phyloP scores from a whole-genome alignment of 2,329 filamentous ascomycete species.

The Aureobasidium leucospermi region DNA sequence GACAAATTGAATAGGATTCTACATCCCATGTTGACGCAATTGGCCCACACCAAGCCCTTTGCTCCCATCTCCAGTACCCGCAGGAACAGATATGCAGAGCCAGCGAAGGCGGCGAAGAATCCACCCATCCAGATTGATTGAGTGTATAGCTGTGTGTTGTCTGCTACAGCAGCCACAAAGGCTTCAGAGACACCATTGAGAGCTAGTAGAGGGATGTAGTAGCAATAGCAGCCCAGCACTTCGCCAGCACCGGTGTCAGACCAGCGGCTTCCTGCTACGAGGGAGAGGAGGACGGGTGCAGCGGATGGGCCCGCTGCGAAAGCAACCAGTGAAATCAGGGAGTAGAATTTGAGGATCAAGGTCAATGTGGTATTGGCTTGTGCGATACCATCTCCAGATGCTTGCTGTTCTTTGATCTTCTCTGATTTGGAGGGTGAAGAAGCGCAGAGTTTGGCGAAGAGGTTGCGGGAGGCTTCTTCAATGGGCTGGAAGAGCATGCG shows the following conservation, averaged over 20 bases:
- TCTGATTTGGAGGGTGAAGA: constrained; percentile 26
- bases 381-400: not conserved
- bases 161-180: constrained; percentile 83
- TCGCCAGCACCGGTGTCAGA: constrained; percentile 61
- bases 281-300: constrained; percentile 62
- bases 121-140: constrained; percentile 80
- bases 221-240: constrained; percentile 75
- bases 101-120: constrained; percentile 71
- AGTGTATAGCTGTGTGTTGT: constrained; percentile 61
- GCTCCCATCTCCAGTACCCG: constrained; percentile 64
- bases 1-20: constrained; percentile 71
- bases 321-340: constrained; percentile 62
- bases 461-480: constrained; percentile 83
- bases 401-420: not conserved
- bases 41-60: constrained; percentile 74
- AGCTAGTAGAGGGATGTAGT: constrained; percentile 87
- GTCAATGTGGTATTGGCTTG: constrained; percentile 42
- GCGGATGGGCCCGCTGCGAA: constrained; percentile 66
- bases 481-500: constrained; percentile 89
- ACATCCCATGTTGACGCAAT: constrained; percentile 81
- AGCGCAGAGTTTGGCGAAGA: constrained; percentile 73
- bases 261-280: constrained; percentile 76
- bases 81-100: constrained; percentile 68
- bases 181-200: constrained; percentile 88
- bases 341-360: constrained; percentile 64